These are phyloP conservation scores for Sequoiadendron giganteum DNA, from an alignment of 75 land plant species.

Conservation along the genomic window DNA sequence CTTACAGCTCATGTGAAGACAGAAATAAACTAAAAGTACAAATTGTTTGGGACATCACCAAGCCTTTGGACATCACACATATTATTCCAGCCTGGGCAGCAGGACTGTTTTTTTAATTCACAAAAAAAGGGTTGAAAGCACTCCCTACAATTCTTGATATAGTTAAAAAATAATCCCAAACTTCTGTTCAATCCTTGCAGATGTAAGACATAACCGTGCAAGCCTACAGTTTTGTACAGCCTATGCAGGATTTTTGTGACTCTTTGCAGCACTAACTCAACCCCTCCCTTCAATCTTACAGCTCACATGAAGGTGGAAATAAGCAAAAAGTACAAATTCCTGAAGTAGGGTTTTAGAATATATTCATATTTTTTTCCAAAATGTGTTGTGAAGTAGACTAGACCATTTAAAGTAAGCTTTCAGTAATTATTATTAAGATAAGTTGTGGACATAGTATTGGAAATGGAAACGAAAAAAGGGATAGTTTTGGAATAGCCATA, in stretches of 20 bases:
- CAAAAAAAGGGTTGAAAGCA: too few species aligned
- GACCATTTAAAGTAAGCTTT: too few species aligned
- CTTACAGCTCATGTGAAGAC: not conserved
- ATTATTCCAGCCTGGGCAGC: not conserved
- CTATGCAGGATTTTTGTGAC: not conserved
- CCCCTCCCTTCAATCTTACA: not conserved
- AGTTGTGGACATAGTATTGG: too few species aligned
- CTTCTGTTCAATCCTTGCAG: not conserved
- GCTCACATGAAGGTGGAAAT: not conserved
- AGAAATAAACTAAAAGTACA: not conserved
- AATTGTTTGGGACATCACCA: too few species aligned
- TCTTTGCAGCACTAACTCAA: not conserved
- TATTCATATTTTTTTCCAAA: too few species aligned
- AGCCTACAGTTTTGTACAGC: not conserved
- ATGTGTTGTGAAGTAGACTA: too few species aligned
- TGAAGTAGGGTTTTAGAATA: too few species aligned
- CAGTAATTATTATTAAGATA: too few species aligned
- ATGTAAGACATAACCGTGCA: not conserved
- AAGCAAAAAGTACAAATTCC: too few species aligned
- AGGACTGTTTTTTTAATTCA: not conserved
- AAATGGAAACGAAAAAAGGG: too few species aligned
- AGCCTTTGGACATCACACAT: not conserved
- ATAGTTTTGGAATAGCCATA: too few species aligned
- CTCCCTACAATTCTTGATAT: not conserved
- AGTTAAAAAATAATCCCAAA: not conserved